Conservation (phyloP, 2,329 filamentous ascomycete genomes). For the Clonostachys chloroleuca region DNA sequence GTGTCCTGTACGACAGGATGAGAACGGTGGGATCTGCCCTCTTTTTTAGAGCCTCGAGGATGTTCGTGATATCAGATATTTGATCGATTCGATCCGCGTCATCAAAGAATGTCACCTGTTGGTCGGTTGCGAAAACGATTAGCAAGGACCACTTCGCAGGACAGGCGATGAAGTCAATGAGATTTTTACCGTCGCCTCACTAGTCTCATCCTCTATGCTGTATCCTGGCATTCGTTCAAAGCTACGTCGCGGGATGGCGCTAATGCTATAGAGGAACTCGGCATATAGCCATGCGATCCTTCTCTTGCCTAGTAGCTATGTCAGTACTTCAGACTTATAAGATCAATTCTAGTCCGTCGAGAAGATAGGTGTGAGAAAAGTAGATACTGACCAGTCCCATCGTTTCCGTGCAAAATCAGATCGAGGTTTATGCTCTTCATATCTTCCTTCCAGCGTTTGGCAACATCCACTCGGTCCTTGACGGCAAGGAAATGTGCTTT, state of each 20-base stretch:
- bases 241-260: not conserved
- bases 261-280: not conserved
- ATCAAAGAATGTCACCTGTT: too few relatives aligned
- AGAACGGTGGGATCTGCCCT: too few relatives aligned
- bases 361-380: not conserved
- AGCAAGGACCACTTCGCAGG: too few relatives aligned
- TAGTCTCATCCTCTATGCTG: too few relatives aligned
- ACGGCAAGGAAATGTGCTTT: not conserved
- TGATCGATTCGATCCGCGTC: too few relatives aligned
- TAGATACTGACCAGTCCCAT: not conserved
- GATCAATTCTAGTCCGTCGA: constrained; percentile 15
- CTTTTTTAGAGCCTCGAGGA: too few relatives aligned
- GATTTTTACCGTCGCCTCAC: too few relatives aligned
- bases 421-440: not conserved
- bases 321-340: constrained; percentile 10
- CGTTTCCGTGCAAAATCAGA: not conserved
- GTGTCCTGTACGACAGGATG: too few relatives aligned
- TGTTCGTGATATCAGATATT: too few relatives aligned
- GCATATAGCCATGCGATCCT: not conserved
- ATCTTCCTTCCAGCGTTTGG: not conserved
- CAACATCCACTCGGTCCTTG: not conserved
- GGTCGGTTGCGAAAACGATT: too few relatives aligned
- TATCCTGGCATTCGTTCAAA: not conserved
- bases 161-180: too few relatives aligned
- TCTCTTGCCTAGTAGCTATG: constrained; percentile 16